Evolutionary conservation across 306 rosid genomes (phyloP), one percentile per base, ranked within the genome.

Genomic region (Begonia peltatifolia): DNA sequence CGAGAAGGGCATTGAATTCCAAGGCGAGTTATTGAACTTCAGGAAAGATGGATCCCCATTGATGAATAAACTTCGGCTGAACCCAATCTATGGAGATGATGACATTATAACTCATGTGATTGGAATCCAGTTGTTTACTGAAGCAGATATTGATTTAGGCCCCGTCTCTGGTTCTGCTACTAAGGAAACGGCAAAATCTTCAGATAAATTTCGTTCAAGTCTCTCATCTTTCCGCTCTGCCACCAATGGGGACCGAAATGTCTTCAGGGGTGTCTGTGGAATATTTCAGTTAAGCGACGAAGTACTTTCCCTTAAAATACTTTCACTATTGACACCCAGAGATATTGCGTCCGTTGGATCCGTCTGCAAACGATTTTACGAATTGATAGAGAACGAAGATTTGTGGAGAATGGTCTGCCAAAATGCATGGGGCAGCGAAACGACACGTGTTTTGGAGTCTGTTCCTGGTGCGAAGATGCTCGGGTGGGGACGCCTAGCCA

Each of bases 401-500:
- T 86, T 92, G 15, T 92, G 99, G 99, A 79, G 94, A 68, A 81
- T 75, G 87, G 99, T 92, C 49, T 92, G 99, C 80, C 99, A 83
- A 68, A 92, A 92, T 76, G 96, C 96, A 12, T 92, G 99, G 99
- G 99, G 99, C 46, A 75, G 88, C 52, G 99, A 86, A 71, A 86
- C 99, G 35, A 86, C 99, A 47, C 82, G 88, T 60, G 83, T 87
- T 72, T 74, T 92, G 67, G 96, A 86, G 78, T 75, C 94, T 18
- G 96, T 92, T 44, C 93, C 99, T 60, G 96, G 99, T 71, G 96
- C 99, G 15, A 86, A 76, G 80, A 83, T 94, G 57, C 88, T 92
- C 18, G 96, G 96, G 41, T 92, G 99, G 99, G 96, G 86, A 64
- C 77, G 89, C 48, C 61, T 92, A 46, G 99, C 99, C 9, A 74